Evolutionary conservation across 2,329 filamentous ascomycete species (phyloP), one percentile per base, ranked within the genome.

Genomic region (Diaporthe destruens): DNA sequence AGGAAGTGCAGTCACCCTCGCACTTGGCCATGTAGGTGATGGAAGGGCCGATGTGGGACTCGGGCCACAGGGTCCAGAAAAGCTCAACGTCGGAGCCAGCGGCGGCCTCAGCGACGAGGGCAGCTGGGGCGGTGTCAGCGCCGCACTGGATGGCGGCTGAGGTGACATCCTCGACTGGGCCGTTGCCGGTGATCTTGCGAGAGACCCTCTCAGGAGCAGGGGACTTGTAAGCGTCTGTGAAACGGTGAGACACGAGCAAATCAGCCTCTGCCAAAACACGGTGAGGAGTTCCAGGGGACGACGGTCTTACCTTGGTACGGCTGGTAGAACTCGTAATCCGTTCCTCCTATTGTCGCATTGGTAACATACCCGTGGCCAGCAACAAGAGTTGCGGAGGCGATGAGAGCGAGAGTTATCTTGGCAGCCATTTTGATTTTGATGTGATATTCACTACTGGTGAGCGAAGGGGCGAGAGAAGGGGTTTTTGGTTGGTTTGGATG

Each of bases 181-280:
- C 88, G 78, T 90, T 90, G 49, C 88, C 88, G 72, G 87, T 84
- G 71, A 91, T 85, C 9, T 83, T 81, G 23, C 89, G 86, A n/a
- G 88, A 88, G 78, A 90, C 86, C n/a, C 88, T 73, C 74, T 44
- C 39, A 32, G 67, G 67, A 2, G 20, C 63, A 14, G 71, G 71
- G 32, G 29, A 42, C 18, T 23, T 71, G 67, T 74, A 74, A 12
- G 71, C 68, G 16, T 74, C 73, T 39, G 36, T 39, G 36, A 39
- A 39, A 2, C 36, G 36, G 29, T 2, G 29, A 39, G 36, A 39
- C 36, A 5, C 6, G 34, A 14, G 36, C 36, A 39, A 39, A 39
- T 39, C 12, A 39, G 36, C 11, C 9, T 39, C 36, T 39, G 36
- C 11, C 36, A 39, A 36, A 14, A 39, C 11, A 39, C 36, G 36